phyloP scores from a whole-genome alignment of 2,329 filamentous ascomycete species.

The Myriosclerotinia curreyana region DNA sequence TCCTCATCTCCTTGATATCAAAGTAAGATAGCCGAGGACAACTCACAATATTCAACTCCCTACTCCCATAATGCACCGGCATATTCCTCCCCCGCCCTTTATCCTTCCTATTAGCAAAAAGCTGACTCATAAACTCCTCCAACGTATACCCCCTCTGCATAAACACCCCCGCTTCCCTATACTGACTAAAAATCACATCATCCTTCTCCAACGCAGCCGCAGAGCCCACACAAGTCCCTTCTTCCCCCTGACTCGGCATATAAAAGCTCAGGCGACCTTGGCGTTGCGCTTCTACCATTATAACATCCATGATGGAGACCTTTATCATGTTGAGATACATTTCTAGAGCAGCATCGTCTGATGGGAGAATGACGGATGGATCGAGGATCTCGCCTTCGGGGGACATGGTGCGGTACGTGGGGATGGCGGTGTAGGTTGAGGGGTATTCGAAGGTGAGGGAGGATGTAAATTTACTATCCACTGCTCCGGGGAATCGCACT shows the following conservation, averaged over 20 bases:
- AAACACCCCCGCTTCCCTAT: constrained; percentile 89
- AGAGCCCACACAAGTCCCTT: constrained; percentile 87
- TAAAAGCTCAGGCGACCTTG: constrained; percentile 70
- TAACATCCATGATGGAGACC: constrained; percentile 83
- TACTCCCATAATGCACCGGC: constrained; percentile 93
- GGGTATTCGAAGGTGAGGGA: constrained; percentile 75
- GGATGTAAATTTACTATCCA: constrained; percentile 89
- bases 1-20: too few species aligned
- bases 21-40: background rate
- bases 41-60: constrained; percentile 75
- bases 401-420: constrained; percentile 89
- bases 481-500: constrained; percentile 75
- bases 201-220: constrained; percentile 78
- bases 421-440: constrained; percentile 68
- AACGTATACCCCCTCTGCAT: constrained; percentile 83
- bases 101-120: constrained; percentile 86
- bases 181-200: constrained; percentile 92
- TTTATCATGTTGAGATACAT: constrained; percentile 59
- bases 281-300: constrained; percentile 97
- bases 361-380: constrained; percentile 57
- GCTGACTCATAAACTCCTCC: constrained; percentile 89
- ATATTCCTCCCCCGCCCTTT: constrained; percentile 83
- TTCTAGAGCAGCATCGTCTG: constrained; percentile 32
- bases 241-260: constrained; percentile 64
- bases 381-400: constrained; percentile 84